Percentiles rank a stretch among this genome's conserved stretches.
phyloP scores from a whole-genome alignment of 1,284 basidiomycete species.

The Puccinia novopanici region DNA sequence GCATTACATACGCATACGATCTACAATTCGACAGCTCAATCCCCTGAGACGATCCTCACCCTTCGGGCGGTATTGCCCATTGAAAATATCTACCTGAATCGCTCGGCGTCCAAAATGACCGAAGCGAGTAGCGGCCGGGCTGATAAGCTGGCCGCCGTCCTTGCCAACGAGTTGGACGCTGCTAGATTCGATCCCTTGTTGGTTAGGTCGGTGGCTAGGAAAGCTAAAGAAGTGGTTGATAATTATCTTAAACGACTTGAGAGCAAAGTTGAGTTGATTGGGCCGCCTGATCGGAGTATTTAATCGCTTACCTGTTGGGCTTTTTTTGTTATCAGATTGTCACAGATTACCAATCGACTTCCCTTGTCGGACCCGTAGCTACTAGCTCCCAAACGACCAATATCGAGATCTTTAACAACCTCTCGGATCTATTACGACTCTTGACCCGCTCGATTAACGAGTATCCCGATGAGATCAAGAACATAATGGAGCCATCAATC shows the following conservation, averaged over 20 bases:
- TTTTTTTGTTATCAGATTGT: slow-evolving; percentile 64
- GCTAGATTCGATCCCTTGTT: slow-evolving; percentile 89
- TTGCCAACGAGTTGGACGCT: slow-evolving; percentile 87
- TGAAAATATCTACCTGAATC: slow-evolving; percentile 79
- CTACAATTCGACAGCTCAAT: slow-evolving; percentile 63
- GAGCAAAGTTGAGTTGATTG: slow-evolving; percentile 64
- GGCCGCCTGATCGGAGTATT: not conserved
- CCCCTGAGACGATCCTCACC: slow-evolving; percentile 81
- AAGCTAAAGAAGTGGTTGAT: slow-evolving; percentile 70
- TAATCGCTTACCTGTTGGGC: not conserved
- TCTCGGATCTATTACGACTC: slow-evolving; percentile 76
- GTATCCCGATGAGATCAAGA: slow-evolving; percentile 68
- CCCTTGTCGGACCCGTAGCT: slow-evolving; percentile 73
- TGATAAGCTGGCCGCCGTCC: slow-evolving; percentile 69
- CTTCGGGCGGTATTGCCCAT: slow-evolving; percentile 78
- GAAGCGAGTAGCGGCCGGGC: slow-evolving; percentile 72
- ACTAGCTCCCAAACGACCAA: slow-evolving; percentile 77
- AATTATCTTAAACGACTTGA: slow-evolving; percentile 69
- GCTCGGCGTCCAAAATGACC: slow-evolving; percentile 76
- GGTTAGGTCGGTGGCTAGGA: slow-evolving; percentile 74
- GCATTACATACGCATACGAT: slow-evolving; percentile 89
- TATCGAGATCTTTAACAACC: slow-evolving; percentile 71
- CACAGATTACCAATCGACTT: slow-evolving; percentile 74
- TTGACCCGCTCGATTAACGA: slow-evolving; percentile 72
- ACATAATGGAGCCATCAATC: slow-evolving; percentile 67